Base-by-base conservation (phyloP, 139 green algal genomes). In the Choricystis sp. region DNA sequence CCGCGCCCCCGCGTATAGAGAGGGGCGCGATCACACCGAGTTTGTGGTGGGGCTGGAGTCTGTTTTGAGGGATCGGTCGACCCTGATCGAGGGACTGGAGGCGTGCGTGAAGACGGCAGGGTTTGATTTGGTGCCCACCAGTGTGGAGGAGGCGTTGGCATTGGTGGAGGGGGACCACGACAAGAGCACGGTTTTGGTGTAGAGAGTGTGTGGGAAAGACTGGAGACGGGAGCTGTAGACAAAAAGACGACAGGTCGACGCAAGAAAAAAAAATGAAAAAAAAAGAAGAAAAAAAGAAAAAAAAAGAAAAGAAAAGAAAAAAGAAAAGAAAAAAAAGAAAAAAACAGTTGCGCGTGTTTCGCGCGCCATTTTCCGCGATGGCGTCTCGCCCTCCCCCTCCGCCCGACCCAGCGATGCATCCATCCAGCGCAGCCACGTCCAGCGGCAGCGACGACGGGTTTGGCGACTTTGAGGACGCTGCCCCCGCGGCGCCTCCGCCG, bases 1-100 rank as follows among this genome's bases (percentile, higher is more conserved):
- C 5, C 77, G 74, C 49, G 69, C 76, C 26, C 89, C 89, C 29
- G 49, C 83, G 23, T 96, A 95, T 66, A 65, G 89, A 40, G 68
- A 84, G 75, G 75, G 68, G 0, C 72, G 86, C 0, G n/a, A 61
- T 3, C 86, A 94, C 60, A 56, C 66, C 2, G 72, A 79, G 1
- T 94, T 94, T 60, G 29, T 94, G 23, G 62, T 68, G 26, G 60
- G 66, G 1, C 69, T 93, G 56, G 24, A 62, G 1, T 71, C 87
- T 21, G 40, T 76, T 27, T n/a, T 84, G 29, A 55, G 66, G 24
- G 48, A 29, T 24, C 62, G 68, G 26, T 31, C 31, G 1, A 20
- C 26, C 0, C 29, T 86, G 3, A 3, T 77, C 21, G 64, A 69
- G 19, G 25, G 40, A 19, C 31, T 83, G 26, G 26, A 22, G 9